These are phyloP conservation scores for Vanrija sp. DNA, from an alignment of 1,284 basidiomycete species.

Conservation along the genomic window DNA sequence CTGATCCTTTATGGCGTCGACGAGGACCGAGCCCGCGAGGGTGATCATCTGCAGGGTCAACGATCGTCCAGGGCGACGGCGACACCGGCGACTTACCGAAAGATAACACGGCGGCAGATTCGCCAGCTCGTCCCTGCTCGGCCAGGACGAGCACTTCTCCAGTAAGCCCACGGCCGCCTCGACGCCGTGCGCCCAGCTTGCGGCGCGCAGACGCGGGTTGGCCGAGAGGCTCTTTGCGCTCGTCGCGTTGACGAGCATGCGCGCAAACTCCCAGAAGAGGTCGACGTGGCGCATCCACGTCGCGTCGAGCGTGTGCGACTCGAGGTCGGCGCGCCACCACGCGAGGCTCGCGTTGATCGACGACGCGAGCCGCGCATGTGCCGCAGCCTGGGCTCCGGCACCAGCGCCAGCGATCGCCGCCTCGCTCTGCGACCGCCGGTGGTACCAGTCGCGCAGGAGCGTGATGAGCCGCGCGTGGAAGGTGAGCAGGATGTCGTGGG, in stretches of 20 bases:
- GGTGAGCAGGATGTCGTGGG: constrained; percentile 34
- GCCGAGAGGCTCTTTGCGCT: constrained; percentile 20
- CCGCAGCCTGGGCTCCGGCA: background rate
- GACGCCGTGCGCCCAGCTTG: constrained; percentile 12
- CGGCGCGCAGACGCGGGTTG: constrained; percentile 8
- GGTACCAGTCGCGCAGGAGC: constrained; percentile 32
- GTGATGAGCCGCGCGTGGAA: constrained; percentile 35
- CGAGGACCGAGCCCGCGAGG: constrained; percentile 15
- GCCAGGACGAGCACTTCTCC: constrained; percentile 28
- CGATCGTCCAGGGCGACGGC: background rate
- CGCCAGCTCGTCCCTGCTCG: constrained; percentile 16
- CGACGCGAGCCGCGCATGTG: constrained; percentile 13
- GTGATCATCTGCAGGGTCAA: constrained; percentile 21
- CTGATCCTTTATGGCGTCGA: constrained; percentile 18
- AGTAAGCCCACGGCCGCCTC: constrained; percentile 32
- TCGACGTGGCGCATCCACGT: constrained; percentile 20
- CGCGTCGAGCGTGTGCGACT: constrained; percentile 8
- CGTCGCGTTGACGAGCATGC: constrained; percentile 30
- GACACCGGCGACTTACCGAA: constrained; percentile 20
- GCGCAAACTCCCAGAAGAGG: constrained; percentile 34
- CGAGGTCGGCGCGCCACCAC: constrained; percentile 30
- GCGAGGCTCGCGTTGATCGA: constrained; percentile 26
- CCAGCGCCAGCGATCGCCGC: background rate
- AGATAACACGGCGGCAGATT: constrained; percentile 33
- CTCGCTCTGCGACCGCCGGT: constrained; percentile 12